Evolutionary conservation across 2,329 filamentous ascomycete genomes (phyloP).

Genomic region (Knufia fluminis): DNA sequence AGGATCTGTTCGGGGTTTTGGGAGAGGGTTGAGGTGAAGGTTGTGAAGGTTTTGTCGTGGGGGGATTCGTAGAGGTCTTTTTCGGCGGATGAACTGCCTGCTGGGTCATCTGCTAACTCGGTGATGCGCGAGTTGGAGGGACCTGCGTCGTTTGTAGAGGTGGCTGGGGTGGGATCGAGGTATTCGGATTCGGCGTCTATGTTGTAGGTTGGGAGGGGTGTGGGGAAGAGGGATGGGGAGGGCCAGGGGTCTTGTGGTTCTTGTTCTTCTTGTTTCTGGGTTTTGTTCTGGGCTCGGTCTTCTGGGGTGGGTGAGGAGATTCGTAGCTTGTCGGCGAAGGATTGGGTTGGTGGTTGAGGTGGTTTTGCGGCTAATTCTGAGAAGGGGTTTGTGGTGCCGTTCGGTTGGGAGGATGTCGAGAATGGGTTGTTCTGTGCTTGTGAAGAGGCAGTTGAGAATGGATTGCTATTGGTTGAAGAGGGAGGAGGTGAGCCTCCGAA

Average conservation of each 20-base stretch:
- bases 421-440: constrained; percentile 46
- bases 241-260: constrained; percentile 65
- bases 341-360: constrained; percentile 28
- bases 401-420: constrained; percentile 35
- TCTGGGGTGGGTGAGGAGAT: constrained; percentile 34
- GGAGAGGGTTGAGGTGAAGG: constrained; percentile 65
- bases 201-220: constrained; percentile 66
- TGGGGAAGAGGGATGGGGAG: constrained; percentile 50
- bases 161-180: constrained; percentile 47
- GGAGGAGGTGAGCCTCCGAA: constrained; percentile 45
- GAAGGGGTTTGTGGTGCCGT: constrained; percentile 12
- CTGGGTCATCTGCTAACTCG: constrained; percentile 27
- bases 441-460: constrained; percentile 39
- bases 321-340: constrained; percentile 61
- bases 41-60: constrained; percentile 68
- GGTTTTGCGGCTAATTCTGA: constrained; percentile 37
- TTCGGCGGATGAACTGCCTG: constrained; percentile 33
- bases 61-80: constrained; percentile 67
- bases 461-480: constrained; percentile 39
- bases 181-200: constrained; percentile 90
- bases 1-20: constrained; percentile 79
- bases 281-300: constrained; percentile 2
- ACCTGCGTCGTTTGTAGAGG: constrained; percentile 28
- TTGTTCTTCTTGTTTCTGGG: constrained; percentile 2
- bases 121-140: constrained; percentile 36